Conservation (phyloP, 257 asterid genomes). For the Nicotiana attenuata region DNA sequence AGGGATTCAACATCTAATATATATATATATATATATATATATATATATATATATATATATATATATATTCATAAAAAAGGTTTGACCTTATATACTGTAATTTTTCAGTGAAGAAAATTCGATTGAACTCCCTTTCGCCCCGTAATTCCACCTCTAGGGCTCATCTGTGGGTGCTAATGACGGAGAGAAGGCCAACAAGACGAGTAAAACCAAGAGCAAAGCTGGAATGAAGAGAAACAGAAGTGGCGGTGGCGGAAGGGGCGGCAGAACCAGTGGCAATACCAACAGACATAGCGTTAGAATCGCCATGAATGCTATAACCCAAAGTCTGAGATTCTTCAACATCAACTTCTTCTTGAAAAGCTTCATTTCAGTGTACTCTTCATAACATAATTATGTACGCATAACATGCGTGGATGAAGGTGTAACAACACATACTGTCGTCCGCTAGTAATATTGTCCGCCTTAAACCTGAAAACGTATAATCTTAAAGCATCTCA, state of each 20-base stretch:
- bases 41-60: too few species aligned
- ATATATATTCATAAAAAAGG: too few species aligned
- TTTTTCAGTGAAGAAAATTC: too few species aligned
- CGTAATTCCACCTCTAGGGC: too few species aligned
- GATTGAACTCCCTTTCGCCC: too few species aligned
- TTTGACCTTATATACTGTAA: too few species aligned
- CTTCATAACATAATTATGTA: not conserved
- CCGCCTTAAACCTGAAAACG: not conserved
- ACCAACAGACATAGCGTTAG: not conserved
- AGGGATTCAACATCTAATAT: too few species aligned
- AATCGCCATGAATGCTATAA: not conserved
- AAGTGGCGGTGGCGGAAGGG: slow-evolving; percentile 40
- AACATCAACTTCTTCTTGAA: not conserved
- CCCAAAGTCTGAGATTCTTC: not conserved
- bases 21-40: too few species aligned
- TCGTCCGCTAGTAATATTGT: not conserved
- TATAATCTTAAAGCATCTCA: not conserved
- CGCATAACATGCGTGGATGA: not conserved
- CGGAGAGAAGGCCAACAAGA: slow-evolving; percentile 5
- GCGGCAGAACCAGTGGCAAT: slow-evolving; percentile 25
- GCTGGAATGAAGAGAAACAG: slow-evolving; percentile 7
- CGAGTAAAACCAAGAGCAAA: not conserved
- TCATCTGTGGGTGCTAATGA: not conserved
- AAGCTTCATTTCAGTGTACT: too few species aligned
- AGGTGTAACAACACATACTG: not conserved